Evolutionary conservation across 1,284 basidiomycete genomes (phyloP), one percentile per base, ranked within the genome.

Genomic region (Pisolithus thermaeus): DNA sequence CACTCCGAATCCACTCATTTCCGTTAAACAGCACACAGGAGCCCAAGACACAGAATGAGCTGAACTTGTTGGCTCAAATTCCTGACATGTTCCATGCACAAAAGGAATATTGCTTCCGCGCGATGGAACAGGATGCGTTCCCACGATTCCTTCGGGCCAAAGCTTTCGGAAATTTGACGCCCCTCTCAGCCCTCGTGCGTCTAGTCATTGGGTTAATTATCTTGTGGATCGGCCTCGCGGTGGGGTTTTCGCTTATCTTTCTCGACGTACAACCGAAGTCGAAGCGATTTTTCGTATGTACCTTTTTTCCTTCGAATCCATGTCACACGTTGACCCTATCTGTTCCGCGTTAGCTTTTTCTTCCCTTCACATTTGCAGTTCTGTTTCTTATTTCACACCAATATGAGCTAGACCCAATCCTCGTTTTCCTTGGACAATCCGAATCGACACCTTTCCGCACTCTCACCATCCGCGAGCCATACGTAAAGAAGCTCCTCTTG

Each of bases 71-170:
- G 78, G 86, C 95, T 1, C 85, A 92, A 57, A 87, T 99, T 41
- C 95, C 96, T 11, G 96, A 98, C 69, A 89, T 98, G 77, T 99
- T 97, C 74, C 92, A 98, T 67, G 75, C 85, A 2, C 96, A 98
- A 72, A 98, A 99, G 74, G 92, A 97, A 65, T 97, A 97, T 66
- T 93, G 95, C 64, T 97, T 96, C 78, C 80, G 92, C 50, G 92
- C 92, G 4, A 96, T 97, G 86, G 95, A 97, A 67, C 89, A 94
- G 69, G 94, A 97, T 64, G 90, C 92, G n/a, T 98, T 96, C 75
- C 92, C 93, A 43, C 81, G 94, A 3, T 99, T 99, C 79, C 74
- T 99, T 50, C 81, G 96, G 51, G 85, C 92, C 4, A 99, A 99
- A 71, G 94, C 95, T 8, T 99, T 98, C 65, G 92, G 93, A 39